Evolutionary conservation across 2,329 filamentous ascomycete species (phyloP).

Genomic region (Alternaria viburni): DNA sequence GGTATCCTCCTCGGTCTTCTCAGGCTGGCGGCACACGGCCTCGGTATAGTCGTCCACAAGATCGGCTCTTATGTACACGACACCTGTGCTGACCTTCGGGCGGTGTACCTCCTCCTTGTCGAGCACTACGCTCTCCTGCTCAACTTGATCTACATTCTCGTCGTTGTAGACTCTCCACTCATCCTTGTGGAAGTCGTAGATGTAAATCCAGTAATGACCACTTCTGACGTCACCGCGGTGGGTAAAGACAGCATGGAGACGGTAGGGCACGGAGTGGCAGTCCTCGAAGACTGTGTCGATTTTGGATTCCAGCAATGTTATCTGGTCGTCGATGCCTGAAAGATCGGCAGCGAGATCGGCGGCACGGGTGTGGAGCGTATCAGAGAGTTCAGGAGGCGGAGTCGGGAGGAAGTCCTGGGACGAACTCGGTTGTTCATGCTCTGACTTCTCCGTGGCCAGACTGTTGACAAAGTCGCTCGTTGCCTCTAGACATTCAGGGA

Average conservation of each 20-base stretch:
- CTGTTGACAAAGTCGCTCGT: constrained; percentile 32
- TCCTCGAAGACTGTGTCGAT: constrained; percentile 67
- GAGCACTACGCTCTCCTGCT: constrained; percentile 72
- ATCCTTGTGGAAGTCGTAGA: constrained; percentile 81
- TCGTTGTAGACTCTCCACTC: constrained; percentile 97
- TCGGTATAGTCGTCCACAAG: constrained; percentile 66
- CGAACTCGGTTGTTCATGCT: constrained; percentile 4
- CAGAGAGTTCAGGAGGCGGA: constrained; percentile 28
- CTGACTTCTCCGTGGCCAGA: constrained; percentile 17
- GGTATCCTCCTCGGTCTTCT: background rate
- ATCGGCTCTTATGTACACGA: constrained; percentile 79
- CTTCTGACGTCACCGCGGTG: constrained; percentile 70
- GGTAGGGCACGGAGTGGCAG: constrained; percentile 73
- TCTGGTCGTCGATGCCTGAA: constrained; percentile 41
- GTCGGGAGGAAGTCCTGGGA: constrained; percentile 16
- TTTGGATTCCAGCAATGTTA: constrained; percentile 56
- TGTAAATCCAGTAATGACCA: constrained; percentile 97
- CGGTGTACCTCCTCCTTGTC: constrained; percentile 65
- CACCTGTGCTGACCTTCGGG: constrained; percentile 61
- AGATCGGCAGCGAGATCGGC: constrained; percentile 32
- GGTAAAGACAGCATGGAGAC: constrained; percentile 90
- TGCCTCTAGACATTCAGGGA: constrained; percentile 41
- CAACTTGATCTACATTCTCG: constrained; percentile 74
- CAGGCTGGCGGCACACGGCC: constrained; percentile 51
- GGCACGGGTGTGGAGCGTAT: constrained; percentile 28